Evolutionary conservation across 106 monocot genomes (phyloP).

Genomic region (Dendrobium huoshanense): DNA sequence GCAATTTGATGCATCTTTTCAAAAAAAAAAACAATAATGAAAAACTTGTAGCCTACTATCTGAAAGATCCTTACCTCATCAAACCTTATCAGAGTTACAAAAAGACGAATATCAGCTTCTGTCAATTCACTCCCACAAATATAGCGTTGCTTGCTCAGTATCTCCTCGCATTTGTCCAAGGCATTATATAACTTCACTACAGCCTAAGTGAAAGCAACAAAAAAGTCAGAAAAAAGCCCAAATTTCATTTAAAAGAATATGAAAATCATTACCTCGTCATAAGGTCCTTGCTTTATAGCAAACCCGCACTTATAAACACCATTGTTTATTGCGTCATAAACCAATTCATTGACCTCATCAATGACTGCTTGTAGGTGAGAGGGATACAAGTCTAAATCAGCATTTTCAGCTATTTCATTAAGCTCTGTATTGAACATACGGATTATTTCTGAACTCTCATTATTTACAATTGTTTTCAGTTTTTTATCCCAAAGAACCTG

Average conservation of each 20-base stretch:
- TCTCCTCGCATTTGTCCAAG: constrained; percentile 79
- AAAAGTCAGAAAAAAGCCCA: not conserved
- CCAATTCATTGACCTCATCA: constrained; percentile 82
- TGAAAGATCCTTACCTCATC: constrained; percentile 64
- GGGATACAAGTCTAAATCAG: constrained; percentile 80
- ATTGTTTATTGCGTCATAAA: constrained; percentile 87
- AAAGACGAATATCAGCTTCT: constrained; percentile 79
- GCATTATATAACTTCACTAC: constrained; percentile 56
- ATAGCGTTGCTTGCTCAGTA: constrained; percentile 69
- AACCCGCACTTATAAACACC: constrained; percentile 97
- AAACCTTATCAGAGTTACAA: constrained; percentile 88
- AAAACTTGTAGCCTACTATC: not conserved
- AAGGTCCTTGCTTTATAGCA: constrained; percentile 84
- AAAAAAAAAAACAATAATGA: too few species aligned
- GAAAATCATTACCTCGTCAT: constrained; percentile 61
- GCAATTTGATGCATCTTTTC: too few species aligned
- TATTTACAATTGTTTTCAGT: constrained; percentile 81
- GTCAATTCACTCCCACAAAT: constrained; percentile 70
- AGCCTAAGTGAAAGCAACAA: constrained; percentile 36
- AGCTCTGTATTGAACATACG: constrained; percentile 91
- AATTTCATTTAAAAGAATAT: not conserved
- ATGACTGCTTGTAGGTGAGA: constrained; percentile 42
- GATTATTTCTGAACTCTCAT: constrained; percentile 89
- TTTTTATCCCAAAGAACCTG: constrained; percentile 99
- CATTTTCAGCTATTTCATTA: constrained; percentile 78